Evolutionary conservation across 192 early-diverging fungal species (phyloP).

Genomic region (Backusella liffmaniae): DNA sequence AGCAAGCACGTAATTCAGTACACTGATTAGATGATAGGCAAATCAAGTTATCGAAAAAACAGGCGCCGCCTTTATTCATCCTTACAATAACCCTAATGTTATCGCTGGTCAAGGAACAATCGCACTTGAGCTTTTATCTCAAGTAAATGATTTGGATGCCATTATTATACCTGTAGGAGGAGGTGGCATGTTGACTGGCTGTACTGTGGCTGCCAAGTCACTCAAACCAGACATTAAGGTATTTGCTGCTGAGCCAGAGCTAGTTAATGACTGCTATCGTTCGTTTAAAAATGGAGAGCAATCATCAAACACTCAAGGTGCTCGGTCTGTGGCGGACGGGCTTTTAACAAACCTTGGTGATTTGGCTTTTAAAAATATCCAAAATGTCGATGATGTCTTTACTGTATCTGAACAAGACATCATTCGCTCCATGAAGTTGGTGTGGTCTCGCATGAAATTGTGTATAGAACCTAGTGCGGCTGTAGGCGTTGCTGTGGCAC

Average conservation of each 20-base stretch:
- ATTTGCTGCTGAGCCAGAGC: conserved; percentile 51
- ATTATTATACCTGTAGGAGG: conserved; percentile 55
- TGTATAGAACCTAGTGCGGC: conserved; percentile 52
- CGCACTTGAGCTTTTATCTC: conserved; percentile 48
- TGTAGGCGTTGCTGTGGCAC: conserved; percentile 49
- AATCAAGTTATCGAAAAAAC: conserved; percentile 31
- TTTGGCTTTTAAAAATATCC: conserved; percentile 47
- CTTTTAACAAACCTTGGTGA: conserved; percentile 45
- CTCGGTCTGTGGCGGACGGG: conserved; percentile 52
- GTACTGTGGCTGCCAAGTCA: conserved; percentile 38
- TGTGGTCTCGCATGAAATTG: conserved; percentile 53
- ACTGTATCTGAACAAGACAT: conserved; percentile 55
- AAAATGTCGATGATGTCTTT: conserved; percentile 49
- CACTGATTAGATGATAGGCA: conserved; percentile 13
- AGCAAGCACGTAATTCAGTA: not conserved
- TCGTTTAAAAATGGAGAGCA: conserved; percentile 24
- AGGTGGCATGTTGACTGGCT: conserved; percentile 55
- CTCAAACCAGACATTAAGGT: conserved; percentile 37
- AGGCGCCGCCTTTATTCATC: conserved; percentile 51
- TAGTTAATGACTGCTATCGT: conserved; percentile 39
- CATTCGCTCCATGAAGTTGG: conserved; percentile 44
- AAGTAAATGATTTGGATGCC: conserved; percentile 46
- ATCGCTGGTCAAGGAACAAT: conserved; percentile 62
- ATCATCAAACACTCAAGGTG: not conserved
- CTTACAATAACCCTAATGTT: conserved; percentile 48